Base-by-base conservation (phyloP, 257 asterid genomes). In the Scutellaria galericulata region DNA sequence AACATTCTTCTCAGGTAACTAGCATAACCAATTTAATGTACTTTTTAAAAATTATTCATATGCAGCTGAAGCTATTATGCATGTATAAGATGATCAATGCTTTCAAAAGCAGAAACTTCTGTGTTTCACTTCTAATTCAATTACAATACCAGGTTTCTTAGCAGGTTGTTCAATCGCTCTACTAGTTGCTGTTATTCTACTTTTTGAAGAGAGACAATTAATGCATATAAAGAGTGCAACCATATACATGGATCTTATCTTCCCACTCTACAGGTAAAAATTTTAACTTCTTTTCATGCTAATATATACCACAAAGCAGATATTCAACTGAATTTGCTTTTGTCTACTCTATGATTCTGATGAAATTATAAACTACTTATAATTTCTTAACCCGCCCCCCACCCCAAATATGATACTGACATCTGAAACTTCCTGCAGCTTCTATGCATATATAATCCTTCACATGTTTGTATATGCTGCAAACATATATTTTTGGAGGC, bases 401-500 rank as follows among this genome's bases (percentile, higher is more conserved):
- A 1, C 27, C 27, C 2, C 52, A 7, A 47, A 46, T 51, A 50
- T 64, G 54, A 47, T 35, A 27, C 68, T 78, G 76, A 85, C 66
- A 56, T 64, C 24, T 0, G 7, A 64, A 73, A 57, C 46, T 74
- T 76, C 45, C 83, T 85, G 88, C 96, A 89, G 96, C 83, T 85
- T 91, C 74, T 87, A 80, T 64, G 80, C 83, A 35, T 91, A 86
- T 76, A 81, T 85, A 67, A 83, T 85, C 70, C 88, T 91, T 54
- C 97, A 91, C 75, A 79, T 87, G 95, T 81, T 89, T 75, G 74
- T 89, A 54, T 91, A 91, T 63, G 89, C 89, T 75, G 86, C 89
- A 84, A 82, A 89, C 80, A 81, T 86, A 77, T 91, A 87, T 78
- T 89, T 89, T 79, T 89, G 97, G 96, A 87, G 86, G 84, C 88